Evolutionary conservation across 305 asterid genomes (phyloP).

Genomic region (Fraxinus platypoda): DNA sequence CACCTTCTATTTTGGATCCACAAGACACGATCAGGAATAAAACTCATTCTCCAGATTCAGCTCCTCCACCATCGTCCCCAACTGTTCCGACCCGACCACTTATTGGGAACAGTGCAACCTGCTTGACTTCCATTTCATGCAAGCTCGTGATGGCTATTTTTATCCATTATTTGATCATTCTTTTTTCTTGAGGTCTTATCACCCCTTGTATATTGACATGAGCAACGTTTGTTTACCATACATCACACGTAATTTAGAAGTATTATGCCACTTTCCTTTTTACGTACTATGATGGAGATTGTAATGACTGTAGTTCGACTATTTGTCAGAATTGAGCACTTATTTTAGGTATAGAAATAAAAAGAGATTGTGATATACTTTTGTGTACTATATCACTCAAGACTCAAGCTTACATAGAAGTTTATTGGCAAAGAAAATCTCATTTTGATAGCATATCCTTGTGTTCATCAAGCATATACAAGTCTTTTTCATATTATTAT

Average conservation of each 20-base stretch:
- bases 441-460: background rate
- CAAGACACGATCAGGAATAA: constrained; percentile 56
- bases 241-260: background rate
- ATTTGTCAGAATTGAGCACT: background rate
- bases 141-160: constrained; percentile 35
- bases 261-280: background rate
- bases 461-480: background rate
- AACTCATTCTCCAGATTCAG: constrained; percentile 27
- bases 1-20: constrained; percentile 59
- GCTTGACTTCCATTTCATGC: constrained; percentile 27
- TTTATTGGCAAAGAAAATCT: background rate
- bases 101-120: constrained; percentile 38
- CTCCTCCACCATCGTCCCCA: constrained; percentile 33
- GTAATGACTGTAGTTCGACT: background rate
- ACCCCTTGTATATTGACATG: background rate
- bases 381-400: background rate
- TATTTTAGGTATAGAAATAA: background rate
- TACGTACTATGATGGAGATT: background rate
- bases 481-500: background rate
- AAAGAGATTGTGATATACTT: background rate
- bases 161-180: constrained; percentile 42
- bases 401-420: background rate
- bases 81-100: constrained; percentile 21
- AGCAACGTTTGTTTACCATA: background rate
- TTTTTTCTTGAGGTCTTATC: constrained; percentile 33